Conservation (phyloP, 169 alveolate species). For the Eimeria necatrix region DNA sequence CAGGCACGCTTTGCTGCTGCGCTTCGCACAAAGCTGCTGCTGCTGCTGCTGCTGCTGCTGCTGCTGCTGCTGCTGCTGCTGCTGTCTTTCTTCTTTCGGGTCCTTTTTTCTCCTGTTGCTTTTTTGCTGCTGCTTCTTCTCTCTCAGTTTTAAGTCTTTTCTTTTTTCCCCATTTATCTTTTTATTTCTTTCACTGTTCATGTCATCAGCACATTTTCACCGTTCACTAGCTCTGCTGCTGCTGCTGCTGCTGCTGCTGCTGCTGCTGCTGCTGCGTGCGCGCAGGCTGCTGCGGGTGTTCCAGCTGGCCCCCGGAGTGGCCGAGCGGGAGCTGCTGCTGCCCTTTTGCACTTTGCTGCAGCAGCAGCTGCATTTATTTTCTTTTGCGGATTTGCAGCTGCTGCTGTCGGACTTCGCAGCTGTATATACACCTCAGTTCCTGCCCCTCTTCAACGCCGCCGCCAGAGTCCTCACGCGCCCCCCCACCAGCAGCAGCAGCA, state of each 20-base stretch:
- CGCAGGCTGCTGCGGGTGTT: conserved; percentile 42
- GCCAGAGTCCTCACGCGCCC: conserved; percentile 36
- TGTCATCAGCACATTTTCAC: no score
- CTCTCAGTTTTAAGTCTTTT: no score
- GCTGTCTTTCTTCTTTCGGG: not conserved
- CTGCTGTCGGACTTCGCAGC: conserved; percentile 61
- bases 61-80: no score
- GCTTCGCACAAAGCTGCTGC: no score
- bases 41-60: no score
- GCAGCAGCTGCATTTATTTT: conserved; percentile 25
- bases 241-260: no score
- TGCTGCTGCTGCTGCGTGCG: not conserved
- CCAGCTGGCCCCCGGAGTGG: conserved; percentile 53
- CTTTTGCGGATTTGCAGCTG: conserved; percentile 57
- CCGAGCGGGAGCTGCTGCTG: conserved; percentile 36
- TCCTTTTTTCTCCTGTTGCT: not conserved
- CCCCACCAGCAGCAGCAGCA: not conserved
- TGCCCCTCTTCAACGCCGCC: conserved; percentile 47
- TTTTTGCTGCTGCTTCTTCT: not conserved
- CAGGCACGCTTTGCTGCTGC: conserved; percentile 40
- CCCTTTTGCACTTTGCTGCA: conserved; percentile 23
- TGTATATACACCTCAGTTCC: conserved; percentile 40
- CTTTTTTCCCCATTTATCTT: not conserved
- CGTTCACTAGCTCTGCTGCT: no score
- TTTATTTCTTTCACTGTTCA: not conserved